Evolutionary conservation across 2,329 filamentous ascomycete genomes (phyloP).

Genomic region (Apiospora hydei): DNA sequence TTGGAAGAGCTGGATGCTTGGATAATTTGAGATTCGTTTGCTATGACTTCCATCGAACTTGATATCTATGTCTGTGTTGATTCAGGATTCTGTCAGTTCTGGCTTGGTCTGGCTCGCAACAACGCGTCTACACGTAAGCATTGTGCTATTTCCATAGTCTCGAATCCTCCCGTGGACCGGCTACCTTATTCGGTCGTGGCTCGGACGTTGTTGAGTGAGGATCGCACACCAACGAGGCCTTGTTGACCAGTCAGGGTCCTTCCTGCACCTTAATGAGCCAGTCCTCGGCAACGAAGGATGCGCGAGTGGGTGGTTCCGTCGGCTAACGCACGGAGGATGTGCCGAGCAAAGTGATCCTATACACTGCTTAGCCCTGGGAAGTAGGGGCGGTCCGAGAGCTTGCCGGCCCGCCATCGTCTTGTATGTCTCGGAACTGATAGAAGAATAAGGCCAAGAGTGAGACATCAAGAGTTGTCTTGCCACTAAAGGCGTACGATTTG

Average conservation of each 20-base stretch:
- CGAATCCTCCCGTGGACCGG: not conserved
- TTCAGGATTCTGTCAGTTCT: not conserved
- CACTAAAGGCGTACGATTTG: not conserved
- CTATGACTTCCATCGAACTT: not conserved
- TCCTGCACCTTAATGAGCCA: constrained; percentile 2
- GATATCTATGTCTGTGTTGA: not conserved
- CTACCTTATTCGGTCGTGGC: not conserved
- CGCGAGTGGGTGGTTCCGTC: constrained; percentile 1
- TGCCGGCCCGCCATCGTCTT: not conserved
- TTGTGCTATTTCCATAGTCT: not conserved
- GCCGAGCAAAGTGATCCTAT: not conserved
- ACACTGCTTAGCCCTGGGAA: not conserved
- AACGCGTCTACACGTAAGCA: constrained; percentile 2
- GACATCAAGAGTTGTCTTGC: not conserved
- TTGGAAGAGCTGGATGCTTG: not conserved
- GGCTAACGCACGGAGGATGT: not conserved
- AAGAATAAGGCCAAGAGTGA: not conserved
- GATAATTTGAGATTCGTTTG: not conserved
- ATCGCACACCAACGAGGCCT: not conserved
- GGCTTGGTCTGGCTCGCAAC: not conserved
- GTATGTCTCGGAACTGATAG: not conserved
- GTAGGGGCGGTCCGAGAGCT: not conserved
- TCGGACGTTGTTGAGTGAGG: constrained; percentile 4
- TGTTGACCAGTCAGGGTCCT: not conserved
- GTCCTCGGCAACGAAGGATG: not conserved